A percentile compares a stretch with the other conserved stretches of the same genome.
phyloP scores from a whole-genome alignment of 495 filamentous ascomycete species.

The Cryomyces minteri region DNA sequence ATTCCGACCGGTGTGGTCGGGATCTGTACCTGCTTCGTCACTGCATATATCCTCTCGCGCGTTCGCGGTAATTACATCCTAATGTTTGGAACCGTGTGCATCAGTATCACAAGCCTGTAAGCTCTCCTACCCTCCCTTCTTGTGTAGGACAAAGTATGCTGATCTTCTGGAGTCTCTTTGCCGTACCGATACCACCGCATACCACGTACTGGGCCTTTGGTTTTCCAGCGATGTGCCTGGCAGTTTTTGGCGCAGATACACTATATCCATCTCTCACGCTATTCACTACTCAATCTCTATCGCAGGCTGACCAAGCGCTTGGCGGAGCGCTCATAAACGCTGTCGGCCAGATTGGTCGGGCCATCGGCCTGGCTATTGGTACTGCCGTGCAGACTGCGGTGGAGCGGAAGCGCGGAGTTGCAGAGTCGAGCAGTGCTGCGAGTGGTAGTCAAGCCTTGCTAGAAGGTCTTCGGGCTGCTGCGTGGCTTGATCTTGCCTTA shows the following conservation, averaged over 20 bases:
- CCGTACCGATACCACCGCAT: slow-evolving; percentile 31
- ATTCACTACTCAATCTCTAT: slow-evolving; percentile 37
- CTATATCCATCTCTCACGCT: slow-evolving; percentile 38
- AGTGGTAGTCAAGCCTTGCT: slow-evolving; percentile 22
- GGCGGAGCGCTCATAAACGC: slow-evolving; percentile 43
- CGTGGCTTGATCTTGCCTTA: slow-evolving; percentile 33
- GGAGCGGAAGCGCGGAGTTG: slow-evolving; percentile 21
- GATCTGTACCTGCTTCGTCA: slow-evolving; percentile 27
- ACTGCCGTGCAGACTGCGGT: slow-evolving; percentile 38
- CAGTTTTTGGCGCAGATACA: slow-evolving; percentile 39
- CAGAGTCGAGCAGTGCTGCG: slow-evolving; percentile 10
- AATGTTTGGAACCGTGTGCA: slow-evolving; percentile 29
- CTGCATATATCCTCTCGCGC: slow-evolving; percentile 33
- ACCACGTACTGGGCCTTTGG: slow-evolving; percentile 42
- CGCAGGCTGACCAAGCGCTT: slow-evolving; percentile 39
- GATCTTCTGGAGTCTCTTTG: slow-evolving; percentile 21
- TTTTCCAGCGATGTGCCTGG: slow-evolving; percentile 36
- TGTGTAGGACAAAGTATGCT: too few species aligned
- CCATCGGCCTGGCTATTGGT: slow-evolving; percentile 36
- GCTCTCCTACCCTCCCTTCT: not conserved
- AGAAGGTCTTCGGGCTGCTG: slow-evolving; percentile 30
- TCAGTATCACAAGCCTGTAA: slow-evolving; percentile 26
- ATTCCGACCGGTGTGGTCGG: slow-evolving; percentile 39
- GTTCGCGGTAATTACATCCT: slow-evolving; percentile 34
- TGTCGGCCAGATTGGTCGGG: slow-evolving; percentile 35